Percentiles rank a stretch among this genome's conserved stretches.
These are phyloP conservation scores for Myrica gale DNA, from an alignment of 306 rosid genomes.

Conservation along the genomic window DNA sequence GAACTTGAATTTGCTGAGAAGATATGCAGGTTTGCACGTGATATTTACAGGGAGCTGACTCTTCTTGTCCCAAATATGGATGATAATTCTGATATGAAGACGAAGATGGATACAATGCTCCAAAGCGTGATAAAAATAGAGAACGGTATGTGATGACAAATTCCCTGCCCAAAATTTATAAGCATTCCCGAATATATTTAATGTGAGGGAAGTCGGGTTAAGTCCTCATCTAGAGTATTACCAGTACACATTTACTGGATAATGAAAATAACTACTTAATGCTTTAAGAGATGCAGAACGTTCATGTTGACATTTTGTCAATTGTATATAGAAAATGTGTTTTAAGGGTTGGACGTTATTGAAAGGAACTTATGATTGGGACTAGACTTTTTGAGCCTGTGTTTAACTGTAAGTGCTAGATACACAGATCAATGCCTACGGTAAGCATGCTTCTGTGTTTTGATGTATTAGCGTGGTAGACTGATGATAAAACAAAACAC, in stretches of 20 bases:
- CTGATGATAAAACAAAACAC: neutral
- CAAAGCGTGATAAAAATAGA: slow-evolving; percentile 93
- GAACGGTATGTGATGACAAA: slow-evolving; percentile 56
- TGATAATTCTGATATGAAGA: slow-evolving; percentile 71
- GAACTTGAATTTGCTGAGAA: slow-evolving; percentile 78
- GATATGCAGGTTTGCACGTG: slow-evolving; percentile 86
- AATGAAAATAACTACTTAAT: neutral
- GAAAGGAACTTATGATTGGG: neutral
- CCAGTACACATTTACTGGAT: neutral
- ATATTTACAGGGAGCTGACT: slow-evolving; percentile 82
- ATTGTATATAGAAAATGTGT: neutral
- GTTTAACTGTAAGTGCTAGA: no score
- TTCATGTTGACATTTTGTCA: neutral
- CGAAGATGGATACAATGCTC: slow-evolving; percentile 89
- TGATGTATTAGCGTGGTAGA: neutral
- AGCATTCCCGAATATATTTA: slow-evolving; percentile 13
- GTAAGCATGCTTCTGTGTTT: neutral
- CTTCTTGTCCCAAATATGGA: slow-evolving; percentile 85
- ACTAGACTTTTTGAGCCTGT: neutral
- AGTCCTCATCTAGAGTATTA: neutral
- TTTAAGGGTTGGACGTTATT: neutral
- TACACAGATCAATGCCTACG: neutral
- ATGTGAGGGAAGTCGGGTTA: neutral
- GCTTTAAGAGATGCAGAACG: no score
- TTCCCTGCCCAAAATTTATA: slow-evolving; percentile 12